Percentiles rank a stretch among this genome's conserved stretches.
phyloP scores from a whole-genome alignment of 495 filamentous ascomycete genomes.

The Jackrogersella minutella region DNA sequence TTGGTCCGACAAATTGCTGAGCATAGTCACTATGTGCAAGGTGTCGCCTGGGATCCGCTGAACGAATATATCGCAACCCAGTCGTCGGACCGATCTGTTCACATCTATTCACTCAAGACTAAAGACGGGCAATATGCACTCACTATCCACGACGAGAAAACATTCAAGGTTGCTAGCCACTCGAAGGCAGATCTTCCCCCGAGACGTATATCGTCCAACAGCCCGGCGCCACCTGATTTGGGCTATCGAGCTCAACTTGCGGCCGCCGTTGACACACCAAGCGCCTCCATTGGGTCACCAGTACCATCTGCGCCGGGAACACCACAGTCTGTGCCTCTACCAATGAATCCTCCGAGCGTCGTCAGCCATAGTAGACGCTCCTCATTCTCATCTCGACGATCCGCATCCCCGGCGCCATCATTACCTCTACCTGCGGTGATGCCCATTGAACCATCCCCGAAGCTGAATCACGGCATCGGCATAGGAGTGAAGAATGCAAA shows the following conservation, averaged over 20 bases:
- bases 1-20: constrained; percentile 97
- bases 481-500: constrained; percentile 81
- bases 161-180: constrained; percentile 60
- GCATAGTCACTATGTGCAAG: constrained; percentile 98
- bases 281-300: constrained; percentile 76
- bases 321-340: constrained; percentile 84
- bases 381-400: constrained; percentile 93
- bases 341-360: constrained; percentile 93
- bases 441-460: constrained; percentile 78
- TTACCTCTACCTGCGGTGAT: constrained; percentile 96
- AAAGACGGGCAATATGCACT: constrained; percentile 96
- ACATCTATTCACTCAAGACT: constrained; percentile 94
- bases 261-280: constrained; percentile 58
- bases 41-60: constrained; percentile 96
- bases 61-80: constrained; percentile 99
- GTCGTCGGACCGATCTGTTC: constrained; percentile 95
- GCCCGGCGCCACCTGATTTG: constrained; percentile 89
- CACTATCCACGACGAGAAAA: constrained; percentile 54
- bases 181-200: constrained; percentile 90
- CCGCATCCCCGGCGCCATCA: constrained; percentile 94
- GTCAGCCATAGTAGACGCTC: constrained; percentile 92
- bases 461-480: constrained; percentile 66
- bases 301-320: constrained; percentile 94
- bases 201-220: constrained; percentile 88
- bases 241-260: constrained; percentile 64